These are phyloP conservation scores for Epichloe amarillans DNA, from an alignment of 2,329 filamentous ascomycete species.

Conservation along the genomic window DNA sequence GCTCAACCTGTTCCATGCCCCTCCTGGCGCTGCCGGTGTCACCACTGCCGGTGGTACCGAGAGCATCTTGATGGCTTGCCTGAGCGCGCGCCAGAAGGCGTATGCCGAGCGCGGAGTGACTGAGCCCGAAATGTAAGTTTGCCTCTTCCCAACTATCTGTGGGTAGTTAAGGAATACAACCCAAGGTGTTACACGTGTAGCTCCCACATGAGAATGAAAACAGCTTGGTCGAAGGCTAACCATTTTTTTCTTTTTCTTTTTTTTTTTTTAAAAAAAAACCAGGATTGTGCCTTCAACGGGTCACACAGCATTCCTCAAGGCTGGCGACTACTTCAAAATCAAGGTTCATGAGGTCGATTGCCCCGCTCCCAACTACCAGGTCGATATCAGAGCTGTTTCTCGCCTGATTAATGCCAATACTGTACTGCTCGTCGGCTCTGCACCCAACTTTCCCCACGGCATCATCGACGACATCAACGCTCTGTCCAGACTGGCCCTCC, in stretches of 20 bases:
- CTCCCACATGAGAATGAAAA: neutral
- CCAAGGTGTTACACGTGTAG: neutral
- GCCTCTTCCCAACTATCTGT: neutral
- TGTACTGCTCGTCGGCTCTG: conserved; percentile 80
- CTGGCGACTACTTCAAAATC: conserved; percentile 91
- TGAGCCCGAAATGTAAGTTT: conserved; percentile 81
- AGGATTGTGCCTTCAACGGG: conserved; percentile 90
- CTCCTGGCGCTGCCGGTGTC: conserved; percentile 71
- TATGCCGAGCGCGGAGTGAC: conserved; percentile 74
- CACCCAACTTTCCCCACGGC: conserved; percentile 95
- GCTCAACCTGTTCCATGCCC: conserved; percentile 76
- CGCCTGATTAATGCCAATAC: conserved; percentile 92
- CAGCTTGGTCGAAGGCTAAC: neutral
- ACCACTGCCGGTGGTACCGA: conserved; percentile 90
- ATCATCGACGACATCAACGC: conserved; percentile 90
- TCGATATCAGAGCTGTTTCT: conserved; percentile 62
- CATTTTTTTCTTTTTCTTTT: neutral
- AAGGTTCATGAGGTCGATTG: conserved; percentile 81
- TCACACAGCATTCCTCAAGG: conserved; percentile 94
- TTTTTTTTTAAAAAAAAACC: neutral
- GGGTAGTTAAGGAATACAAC: neutral
- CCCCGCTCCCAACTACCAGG: conserved; percentile 74
- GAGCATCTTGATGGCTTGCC: conserved; percentile 89
- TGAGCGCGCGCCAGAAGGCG: conserved; percentile 82
- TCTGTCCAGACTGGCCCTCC: conserved; percentile 69